Base-by-base conservation (phyloP, 345 rosid genomes). In the Atalantia buxifolia region DNA sequence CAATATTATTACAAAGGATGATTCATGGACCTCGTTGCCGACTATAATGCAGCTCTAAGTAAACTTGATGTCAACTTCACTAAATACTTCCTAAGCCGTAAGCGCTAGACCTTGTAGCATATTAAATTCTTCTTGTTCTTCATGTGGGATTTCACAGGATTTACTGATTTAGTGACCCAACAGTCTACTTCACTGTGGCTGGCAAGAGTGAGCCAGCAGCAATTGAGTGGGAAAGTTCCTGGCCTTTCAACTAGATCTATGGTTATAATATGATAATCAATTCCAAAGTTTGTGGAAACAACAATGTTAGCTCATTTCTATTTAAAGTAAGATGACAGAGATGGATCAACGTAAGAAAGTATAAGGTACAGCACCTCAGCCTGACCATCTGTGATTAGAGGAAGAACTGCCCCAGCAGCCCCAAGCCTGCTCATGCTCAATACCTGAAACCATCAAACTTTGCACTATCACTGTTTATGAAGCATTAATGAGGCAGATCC, bases 361-460 rank as follows among this genome's bases (percentile, higher is more conserved):
- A 60, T 50, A 73, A 66, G 55, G 40, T 22, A 40, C 28, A 69
- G 24, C 65, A 84, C 89, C 87, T 86, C 87, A 33, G 85, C 71
- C 74, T 72, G 86, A 55, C 78, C 80, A 60, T 88, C 84, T 19
- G 84, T 82, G 80, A 85, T 76, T 48, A 85, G 87, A 76, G 88
- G 91, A 83, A 82, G 80, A 61, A 85, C 87, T 13, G 89, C 86
- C 69, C 82, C 88, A 2, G 91, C 86, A 13, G 86, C 88, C 75
- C 89, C 91, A n/a, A 86, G 69, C 76, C 87, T 83, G 81, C 89
- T 86, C 87, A 83, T 85, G 88, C 91, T 86, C 27, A 86, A 81
- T 48, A 85, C 89, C 91, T 88, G 88, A 57, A 27, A 75, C 75
- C 31, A 2, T 57, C 5, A 69, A 28, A 56, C 24, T 38, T 59